These are phyloP conservation scores for Rusavskia elegans DNA, from an alignment of 495 filamentous ascomycete genomes.

Conservation along the genomic window DNA sequence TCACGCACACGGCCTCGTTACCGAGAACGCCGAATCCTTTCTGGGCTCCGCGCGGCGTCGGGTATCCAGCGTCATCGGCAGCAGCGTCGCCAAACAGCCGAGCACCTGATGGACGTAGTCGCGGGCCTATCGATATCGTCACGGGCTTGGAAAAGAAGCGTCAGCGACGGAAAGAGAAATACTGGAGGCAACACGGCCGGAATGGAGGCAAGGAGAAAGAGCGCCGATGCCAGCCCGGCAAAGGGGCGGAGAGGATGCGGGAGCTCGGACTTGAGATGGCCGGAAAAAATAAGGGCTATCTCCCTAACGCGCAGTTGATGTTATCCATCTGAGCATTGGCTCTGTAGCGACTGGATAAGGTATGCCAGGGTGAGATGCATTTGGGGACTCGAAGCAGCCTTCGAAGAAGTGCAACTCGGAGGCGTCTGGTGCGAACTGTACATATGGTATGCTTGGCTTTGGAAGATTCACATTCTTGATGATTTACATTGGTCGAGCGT, in stretches of 20 bases:
- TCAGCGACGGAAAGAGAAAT: conserved; percentile 79
- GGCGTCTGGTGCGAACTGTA: background rate
- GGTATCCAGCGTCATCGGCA: conserved; percentile 16
- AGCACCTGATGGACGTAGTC: conserved; percentile 33
- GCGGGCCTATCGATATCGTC: conserved; percentile 91
- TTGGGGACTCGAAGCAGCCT: background rate
- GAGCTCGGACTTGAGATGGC: conserved; percentile 81
- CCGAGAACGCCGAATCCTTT: conserved; percentile 60
- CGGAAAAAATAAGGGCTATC: conserved; percentile 49
- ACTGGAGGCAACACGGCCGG: conserved; percentile 65
- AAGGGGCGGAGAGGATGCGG: conserved; percentile 85
- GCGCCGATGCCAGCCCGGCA: conserved; percentile 52
- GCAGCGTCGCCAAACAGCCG: conserved; percentile 6
- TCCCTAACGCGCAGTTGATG: conserved; percentile 53
- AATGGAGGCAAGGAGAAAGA: conserved; percentile 48
- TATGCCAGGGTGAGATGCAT: background rate
- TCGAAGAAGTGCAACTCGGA: background rate
- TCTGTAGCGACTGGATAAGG: background rate
- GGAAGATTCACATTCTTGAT: background rate
- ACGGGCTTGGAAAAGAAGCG: conserved; percentile 90
- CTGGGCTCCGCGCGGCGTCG: conserved; percentile 29
- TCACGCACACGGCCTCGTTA: conserved; percentile 63
- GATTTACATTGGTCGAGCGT: background rate
- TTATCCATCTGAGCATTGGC: conserved; percentile 47
- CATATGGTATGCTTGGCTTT: background rate